phyloP scores from a whole-genome alignment of 176 grass and related monocot genomes.

The Alloteropsis semialata region DNA sequence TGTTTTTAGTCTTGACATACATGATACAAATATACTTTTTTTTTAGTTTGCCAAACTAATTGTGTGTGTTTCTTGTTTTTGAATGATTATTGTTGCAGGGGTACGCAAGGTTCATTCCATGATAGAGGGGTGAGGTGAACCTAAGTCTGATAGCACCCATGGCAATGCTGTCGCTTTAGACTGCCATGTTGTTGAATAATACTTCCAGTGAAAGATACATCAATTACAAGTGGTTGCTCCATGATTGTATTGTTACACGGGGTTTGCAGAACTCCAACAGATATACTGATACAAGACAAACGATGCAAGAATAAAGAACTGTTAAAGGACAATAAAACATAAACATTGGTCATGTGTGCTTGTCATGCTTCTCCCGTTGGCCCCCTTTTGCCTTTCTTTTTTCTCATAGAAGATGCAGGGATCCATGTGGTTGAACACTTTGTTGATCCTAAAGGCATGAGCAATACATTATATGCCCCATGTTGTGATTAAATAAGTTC shows the following conservation, averaged over 20 bases:
- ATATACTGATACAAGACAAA: constrained; percentile 44
- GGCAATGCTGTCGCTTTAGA: constrained; percentile 23
- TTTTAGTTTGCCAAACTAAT: constrained; percentile 16
- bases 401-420: neutral
- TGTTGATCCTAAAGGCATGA: neutral
- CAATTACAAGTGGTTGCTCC: constrained; percentile 31
- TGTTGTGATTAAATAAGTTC: neutral
- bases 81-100: constrained; percentile 32
- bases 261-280: constrained; percentile 28
- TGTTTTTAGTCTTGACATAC: neutral
- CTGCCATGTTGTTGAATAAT: constrained; percentile 46
- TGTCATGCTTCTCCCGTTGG: neutral
- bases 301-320: constrained; percentile 37
- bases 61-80: neutral
- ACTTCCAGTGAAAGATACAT: constrained; percentile 41
- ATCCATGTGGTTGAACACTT: neutral
- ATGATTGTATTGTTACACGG: constrained; percentile 40
- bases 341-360: constrained; percentile 9
- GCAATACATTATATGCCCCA: neutral
- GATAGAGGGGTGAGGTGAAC: constrained; percentile 41
- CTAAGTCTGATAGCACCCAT: neutral
- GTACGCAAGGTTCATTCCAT: constrained; percentile 24
- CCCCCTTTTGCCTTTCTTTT: neutral
- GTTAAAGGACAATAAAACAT: constrained; percentile 26
- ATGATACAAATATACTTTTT: neutral